Percentiles rank a stretch among this genome's conserved stretches.
Evolutionary conservation across 2,329 filamentous ascomycete genomes (phyloP).

Genomic region (Colletotrichum acutatum): DNA sequence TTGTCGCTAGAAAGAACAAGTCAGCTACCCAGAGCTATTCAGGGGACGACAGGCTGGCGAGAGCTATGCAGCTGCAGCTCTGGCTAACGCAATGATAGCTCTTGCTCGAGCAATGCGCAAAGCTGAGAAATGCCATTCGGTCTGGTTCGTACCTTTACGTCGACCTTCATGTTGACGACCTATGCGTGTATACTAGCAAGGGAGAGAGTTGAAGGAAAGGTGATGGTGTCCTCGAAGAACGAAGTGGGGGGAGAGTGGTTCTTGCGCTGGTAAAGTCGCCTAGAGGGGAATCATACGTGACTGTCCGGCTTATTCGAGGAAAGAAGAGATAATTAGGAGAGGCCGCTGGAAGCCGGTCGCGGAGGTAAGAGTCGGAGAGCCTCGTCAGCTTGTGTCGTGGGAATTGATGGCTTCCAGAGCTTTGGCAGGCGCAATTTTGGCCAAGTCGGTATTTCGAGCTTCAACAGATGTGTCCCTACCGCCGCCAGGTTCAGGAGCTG

Average conservation of each 20-base stretch:
- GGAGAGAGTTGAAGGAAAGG: slow-evolving; percentile 23
- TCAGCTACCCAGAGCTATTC: slow-evolving; percentile 24
- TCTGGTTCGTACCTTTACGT: slow-evolving; percentile 33
- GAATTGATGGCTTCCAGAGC: slow-evolving; percentile 38
- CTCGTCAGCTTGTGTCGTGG: slow-evolving; percentile 26
- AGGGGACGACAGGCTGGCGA: slow-evolving; percentile 13
- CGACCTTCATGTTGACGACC: slow-evolving; percentile 35
- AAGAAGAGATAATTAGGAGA: not conserved
- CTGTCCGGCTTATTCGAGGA: not conserved
- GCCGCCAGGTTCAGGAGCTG: slow-evolving; percentile 31
- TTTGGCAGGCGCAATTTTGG: slow-evolving; percentile 36
- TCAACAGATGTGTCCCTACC: slow-evolving; percentile 38
- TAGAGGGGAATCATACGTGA: slow-evolving; percentile 19
- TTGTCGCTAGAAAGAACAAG: slow-evolving; percentile 50
- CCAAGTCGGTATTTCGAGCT: slow-evolving; percentile 35
- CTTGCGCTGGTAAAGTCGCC: slow-evolving; percentile 22
- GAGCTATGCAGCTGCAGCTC: slow-evolving; percentile 6
- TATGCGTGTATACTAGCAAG: slow-evolving; percentile 23
- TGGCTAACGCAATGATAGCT: not conserved
- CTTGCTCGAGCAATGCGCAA: not conserved
- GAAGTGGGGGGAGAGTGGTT: slow-evolving; percentile 30
- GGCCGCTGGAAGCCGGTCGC: slow-evolving; percentile 35
- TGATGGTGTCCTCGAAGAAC: slow-evolving; percentile 30
- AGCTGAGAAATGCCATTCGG: not conserved
- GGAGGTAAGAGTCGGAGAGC: slow-evolving; percentile 10